Conservation (phyloP, 1,139 yeast genomes). For the Pichia sp. region DNA sequence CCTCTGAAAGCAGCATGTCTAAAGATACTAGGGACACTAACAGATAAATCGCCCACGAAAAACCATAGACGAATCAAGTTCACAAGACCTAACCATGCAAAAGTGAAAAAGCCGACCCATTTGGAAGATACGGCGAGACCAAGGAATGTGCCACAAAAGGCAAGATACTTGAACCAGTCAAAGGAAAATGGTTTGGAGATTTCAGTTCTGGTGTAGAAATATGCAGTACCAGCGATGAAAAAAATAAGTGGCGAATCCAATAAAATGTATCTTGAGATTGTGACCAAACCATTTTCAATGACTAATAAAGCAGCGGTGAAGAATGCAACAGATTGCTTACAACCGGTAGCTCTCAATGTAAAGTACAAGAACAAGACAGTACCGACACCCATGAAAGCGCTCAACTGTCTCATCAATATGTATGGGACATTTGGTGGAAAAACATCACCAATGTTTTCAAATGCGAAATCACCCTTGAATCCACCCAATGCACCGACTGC, state of each 20-base stretch:
- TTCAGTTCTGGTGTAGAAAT: conserved; percentile 77
- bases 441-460: conserved; percentile 64
- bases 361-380: conserved; percentile 74
- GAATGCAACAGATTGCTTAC: conserved; percentile 70
- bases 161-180: conserved; percentile 66
- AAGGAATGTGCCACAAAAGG: conserved; percentile 72
- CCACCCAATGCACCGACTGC: conserved; percentile 71
- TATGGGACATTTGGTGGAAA: conserved; percentile 65
- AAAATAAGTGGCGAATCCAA: conserved; percentile 88
- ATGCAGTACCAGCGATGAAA: conserved; percentile 83
- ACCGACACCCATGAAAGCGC: conserved; percentile 77
- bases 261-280: conserved; percentile 85
- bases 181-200: conserved; percentile 65
- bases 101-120: conserved; percentile 96
- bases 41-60: conserved; percentile 75
- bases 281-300: conserved; percentile 80
- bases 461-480: conserved; percentile 69
- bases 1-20: conserved; percentile 58
- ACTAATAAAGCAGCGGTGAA: conserved; percentile 63
- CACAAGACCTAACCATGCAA: conserved; percentile 82
- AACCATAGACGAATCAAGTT: conserved; percentile 83
- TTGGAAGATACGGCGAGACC: conserved; percentile 89
- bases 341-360: conserved; percentile 83
- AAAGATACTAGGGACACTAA: conserved; percentile 46
- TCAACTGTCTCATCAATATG: conserved; percentile 77